A percentile compares a stretch with the other conserved stretches of the same genome.
These are phyloP conservation scores for Lepiota brunneoincarnata DNA, from an alignment of 768 basidiomycete species.

Conservation along the genomic window DNA sequence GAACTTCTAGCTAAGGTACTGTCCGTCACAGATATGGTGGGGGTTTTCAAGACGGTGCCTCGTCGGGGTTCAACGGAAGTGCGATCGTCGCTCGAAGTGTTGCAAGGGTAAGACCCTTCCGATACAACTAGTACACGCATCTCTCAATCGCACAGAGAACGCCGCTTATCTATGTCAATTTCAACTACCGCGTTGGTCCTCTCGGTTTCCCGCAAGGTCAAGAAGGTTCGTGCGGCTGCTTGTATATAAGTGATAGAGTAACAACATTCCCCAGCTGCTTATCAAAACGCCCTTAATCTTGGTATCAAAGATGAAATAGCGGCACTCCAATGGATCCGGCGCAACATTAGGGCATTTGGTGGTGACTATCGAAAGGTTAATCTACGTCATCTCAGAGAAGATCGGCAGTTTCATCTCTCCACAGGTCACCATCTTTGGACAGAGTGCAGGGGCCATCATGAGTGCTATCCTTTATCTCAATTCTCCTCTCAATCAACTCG, in stretches of 20 bases:
- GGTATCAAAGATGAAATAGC: conserved; percentile 44
- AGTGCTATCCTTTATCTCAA: conserved; percentile 37
- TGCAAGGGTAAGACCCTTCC: conserved; percentile 22
- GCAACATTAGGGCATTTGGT: conserved; percentile 58
- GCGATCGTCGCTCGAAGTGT: conserved; percentile 34
- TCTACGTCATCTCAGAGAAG: background rate
- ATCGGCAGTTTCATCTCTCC: background rate
- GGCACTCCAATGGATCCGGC: conserved; percentile 54
- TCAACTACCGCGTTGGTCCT: conserved; percentile 41
- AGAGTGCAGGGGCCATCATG: conserved; percentile 52
- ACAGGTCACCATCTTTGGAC: conserved; percentile 52
- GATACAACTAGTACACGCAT: background rate
- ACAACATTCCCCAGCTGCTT: conserved; percentile 23
- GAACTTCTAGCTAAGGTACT: background rate
- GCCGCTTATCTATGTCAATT: conserved; percentile 41
- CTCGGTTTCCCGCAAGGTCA: conserved; percentile 44
- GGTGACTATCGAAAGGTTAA: conserved; percentile 40
- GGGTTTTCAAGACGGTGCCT: conserved; percentile 27
- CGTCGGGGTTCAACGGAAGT: conserved; percentile 29
- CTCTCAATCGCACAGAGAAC: conserved; percentile 25
- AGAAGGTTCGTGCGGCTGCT: conserved; percentile 22
- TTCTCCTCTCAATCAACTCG: conserved; percentile 27
- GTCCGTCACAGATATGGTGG: conserved; percentile 33
- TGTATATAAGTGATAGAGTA: background rate
- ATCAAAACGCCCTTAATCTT: conserved; percentile 39